phyloP scores from a whole-genome alignment of 495 filamentous ascomycete species.

The Penicillium odoratum region DNA sequence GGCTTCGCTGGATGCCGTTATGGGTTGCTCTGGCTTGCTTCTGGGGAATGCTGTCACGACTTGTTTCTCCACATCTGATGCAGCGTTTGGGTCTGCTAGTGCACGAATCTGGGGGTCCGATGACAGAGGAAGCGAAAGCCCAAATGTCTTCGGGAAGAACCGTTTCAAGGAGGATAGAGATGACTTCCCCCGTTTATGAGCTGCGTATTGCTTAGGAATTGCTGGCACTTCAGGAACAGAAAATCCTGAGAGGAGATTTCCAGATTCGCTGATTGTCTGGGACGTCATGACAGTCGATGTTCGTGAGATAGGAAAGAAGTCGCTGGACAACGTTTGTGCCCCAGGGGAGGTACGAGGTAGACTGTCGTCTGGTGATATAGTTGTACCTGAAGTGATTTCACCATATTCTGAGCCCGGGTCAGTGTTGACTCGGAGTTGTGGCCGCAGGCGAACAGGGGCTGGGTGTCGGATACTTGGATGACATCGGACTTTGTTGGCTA shows the following conservation, averaged over 20 bases:
- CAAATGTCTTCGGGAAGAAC: constrained; percentile 39
- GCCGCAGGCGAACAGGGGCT: constrained; percentile 31
- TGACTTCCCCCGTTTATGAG: constrained; percentile 39
- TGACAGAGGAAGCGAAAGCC: constrained; percentile 35
- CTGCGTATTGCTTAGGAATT: constrained; percentile 20
- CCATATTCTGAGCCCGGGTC: constrained; percentile 29
- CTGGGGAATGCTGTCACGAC: constrained; percentile 17
- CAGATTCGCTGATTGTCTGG: constrained; percentile 21
- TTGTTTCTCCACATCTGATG: constrained; percentile 35
- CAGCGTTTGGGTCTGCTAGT: constrained; percentile 34
- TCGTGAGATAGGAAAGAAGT: constrained; percentile 33
- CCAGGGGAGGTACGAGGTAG: constrained; percentile 26
- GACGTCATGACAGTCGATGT: constrained; percentile 35
- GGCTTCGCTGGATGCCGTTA: background rate
- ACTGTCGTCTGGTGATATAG: constrained; percentile 28
- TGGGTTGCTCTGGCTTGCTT: background rate
- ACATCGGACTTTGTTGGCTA: constrained; percentile 32
- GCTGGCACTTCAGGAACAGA: constrained; percentile 20
- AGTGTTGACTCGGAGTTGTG: constrained; percentile 35
- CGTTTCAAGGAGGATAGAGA: constrained; percentile 40
- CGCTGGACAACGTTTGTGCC: constrained; percentile 24
- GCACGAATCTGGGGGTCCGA: constrained; percentile 46
- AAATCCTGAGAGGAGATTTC: constrained; percentile 25
- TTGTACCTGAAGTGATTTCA: constrained; percentile 33
- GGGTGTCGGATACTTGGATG: constrained; percentile 40